Evolutionary conservation across 108 stramenopile species (phyloP), one percentile per base, ranked within the genome.

Genomic region (Skeletonema tropicum): DNA sequence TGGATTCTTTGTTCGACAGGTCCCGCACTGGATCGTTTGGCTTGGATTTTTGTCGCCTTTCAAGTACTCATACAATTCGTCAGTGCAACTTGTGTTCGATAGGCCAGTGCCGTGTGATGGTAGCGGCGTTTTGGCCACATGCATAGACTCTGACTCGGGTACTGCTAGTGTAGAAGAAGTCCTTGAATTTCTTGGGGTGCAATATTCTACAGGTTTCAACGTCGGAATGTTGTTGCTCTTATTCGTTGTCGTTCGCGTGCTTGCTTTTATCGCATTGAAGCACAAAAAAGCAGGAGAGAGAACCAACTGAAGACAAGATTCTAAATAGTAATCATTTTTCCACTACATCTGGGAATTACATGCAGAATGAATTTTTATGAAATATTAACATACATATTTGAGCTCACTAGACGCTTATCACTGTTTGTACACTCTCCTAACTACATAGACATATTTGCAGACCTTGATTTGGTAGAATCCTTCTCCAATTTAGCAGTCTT

Each of bases 1-100:
- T 21, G 89, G 91, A 35, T 92, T 92, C 82, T 92, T 85, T 62
- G 85, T 86, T 19, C 66, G 83, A 21, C 89, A 85, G 66, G 67
- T 88, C 15, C 88, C 87, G 5, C 8, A 10, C 35, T 89, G 81
- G 64, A 60, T 92, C 36, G 41, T 15, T 13, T 92, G 91, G 91
- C 58, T 74, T 0, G 69, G 86, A 41, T 92, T 75, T 68, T 4
- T 88, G 9, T 82, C 82, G 39, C 91, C 91, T 12, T 92, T 89
- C 84, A 89, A 87, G 63, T 89, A 83, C 67, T 76, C 84, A 11
- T 92, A 88, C 67, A 78, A 87, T 71, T 76, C 86, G 14, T 78
- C 87, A 10, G 74, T 82, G 13, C 83, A 80, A 73, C 64, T 92
- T 8, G 79, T 87, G n/a, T 90, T 88, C 66, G 64, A 85, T 61